phyloP scores from a whole-genome alignment of 768 basidiomycete species.

The Paxillus rubicundulus region DNA sequence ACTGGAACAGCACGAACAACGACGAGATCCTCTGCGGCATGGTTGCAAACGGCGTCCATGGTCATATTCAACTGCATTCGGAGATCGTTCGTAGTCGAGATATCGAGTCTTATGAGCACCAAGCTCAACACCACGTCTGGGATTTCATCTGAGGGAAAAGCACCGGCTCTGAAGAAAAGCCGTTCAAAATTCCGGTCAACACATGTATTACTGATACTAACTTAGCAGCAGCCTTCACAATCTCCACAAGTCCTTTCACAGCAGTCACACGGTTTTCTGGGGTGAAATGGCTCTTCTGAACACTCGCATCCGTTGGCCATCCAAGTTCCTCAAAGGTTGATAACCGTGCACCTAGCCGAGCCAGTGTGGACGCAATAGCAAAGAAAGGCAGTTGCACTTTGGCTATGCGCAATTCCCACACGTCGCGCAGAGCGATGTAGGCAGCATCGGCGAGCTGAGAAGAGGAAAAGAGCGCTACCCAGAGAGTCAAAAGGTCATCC shows the following conservation, averaged over 20 bases:
- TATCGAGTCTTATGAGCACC: constrained; percentile 57
- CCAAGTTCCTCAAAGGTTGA: constrained; percentile 34
- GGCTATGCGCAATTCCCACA: constrained; percentile 27
- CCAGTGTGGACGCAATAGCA: constrained; percentile 37
- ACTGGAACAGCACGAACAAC: constrained; percentile 16
- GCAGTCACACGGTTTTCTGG: constrained; percentile 28
- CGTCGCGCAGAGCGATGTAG: constrained; percentile 32
- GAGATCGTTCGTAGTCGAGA: constrained; percentile 42
- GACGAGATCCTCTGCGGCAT: constrained; percentile 32
- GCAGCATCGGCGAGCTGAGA: constrained; percentile 33
- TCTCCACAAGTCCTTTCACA: constrained; percentile 40
- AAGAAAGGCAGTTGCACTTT: constrained; percentile 33
- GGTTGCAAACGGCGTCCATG: constrained; percentile 45
- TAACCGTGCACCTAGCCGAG: constrained; percentile 45
- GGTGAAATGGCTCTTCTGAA: constrained; percentile 13
- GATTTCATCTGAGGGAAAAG: constrained; percentile 39
- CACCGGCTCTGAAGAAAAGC: constrained; percentile 28
- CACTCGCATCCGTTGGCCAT: constrained; percentile 21
- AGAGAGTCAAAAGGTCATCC: constrained; percentile 9
- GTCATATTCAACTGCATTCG: constrained; percentile 44
- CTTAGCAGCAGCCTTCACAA: constrained; percentile 46
- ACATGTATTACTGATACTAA: constrained; percentile 29
- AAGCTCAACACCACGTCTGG: constrained; percentile 50
- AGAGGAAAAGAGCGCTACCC: constrained; percentile 15
- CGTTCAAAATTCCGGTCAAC: neutral